Base-by-base conservation (phyloP, 2,329 filamentous ascomycete species). In the Fusarium sp. region DNA sequence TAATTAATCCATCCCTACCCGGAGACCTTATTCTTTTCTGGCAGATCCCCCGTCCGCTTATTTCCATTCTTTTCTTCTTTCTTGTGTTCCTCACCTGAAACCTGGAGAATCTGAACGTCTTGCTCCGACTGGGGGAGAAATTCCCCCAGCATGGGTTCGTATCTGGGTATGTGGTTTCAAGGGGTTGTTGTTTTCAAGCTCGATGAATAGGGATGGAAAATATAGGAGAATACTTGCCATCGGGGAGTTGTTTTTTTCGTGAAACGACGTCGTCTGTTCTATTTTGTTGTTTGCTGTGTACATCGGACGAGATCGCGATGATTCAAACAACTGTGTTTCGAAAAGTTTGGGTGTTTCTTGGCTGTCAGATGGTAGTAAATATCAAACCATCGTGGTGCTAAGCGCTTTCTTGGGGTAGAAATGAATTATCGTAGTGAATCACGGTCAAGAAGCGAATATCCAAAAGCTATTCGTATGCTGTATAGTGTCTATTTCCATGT, bases 71-170 rank as follows among this genome's bases (percentile, higher is more conserved):
- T 25, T 17, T 20, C 32, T 44, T 44, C 9, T 30, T 50, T 40
- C 23, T 45, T 32, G 37, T 54, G 25, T 45, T 54, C 43, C 48
- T 41, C 66, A 69, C 66, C 66, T 70, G 66, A 69, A 69, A 70
- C 66, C 23, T 11, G 51, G 23, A 61, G 43, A 47, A 49, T 27
- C 37, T 10, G 25, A 33, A 25, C 25, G 8, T 25, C 41, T 47
- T 55, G 25, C 48, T 69, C 66, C 61, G 49, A 67, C 62, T 69
- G 66, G 66, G 56, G 66, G 66, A 55, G 37, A 62, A 54, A 59
- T 63, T 11, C 10, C 3, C 27, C 11, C 58, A 27, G 40, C 27
- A 22, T 32, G 19, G 37, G 37, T 47, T 49, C 13, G 49, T 30
- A 30, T 30, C 10, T 30, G 27, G 27, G 37, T 39, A 13, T 50